Conservation (phyloP, 352 stramenopile genomes). For the Pythium periplocum region DNA sequence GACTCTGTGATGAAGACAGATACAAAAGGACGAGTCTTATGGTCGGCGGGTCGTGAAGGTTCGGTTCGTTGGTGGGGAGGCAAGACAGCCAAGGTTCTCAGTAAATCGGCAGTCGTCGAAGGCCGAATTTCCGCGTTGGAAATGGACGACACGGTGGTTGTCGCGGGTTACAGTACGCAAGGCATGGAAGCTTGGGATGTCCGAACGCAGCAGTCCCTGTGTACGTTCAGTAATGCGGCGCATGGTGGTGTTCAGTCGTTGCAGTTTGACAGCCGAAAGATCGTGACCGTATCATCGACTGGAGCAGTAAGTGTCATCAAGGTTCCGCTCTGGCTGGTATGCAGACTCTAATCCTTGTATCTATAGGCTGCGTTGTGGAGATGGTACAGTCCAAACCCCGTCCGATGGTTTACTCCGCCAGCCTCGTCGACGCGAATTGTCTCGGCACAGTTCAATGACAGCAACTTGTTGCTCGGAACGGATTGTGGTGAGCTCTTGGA, state of each 20-base stretch:
- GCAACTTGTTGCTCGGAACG: conserved; percentile 73
- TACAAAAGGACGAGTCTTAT: conserved; percentile 81
- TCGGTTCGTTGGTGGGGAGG: conserved; percentile 85
- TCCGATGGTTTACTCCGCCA: conserved; percentile 64
- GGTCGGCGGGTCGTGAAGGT: conserved; percentile 77
- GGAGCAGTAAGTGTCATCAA: too few relatives aligned
- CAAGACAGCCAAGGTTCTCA: conserved; percentile 83
- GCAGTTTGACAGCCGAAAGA: conserved; percentile 85
- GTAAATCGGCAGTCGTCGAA: conserved; percentile 76
- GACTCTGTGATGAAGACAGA: conserved; percentile 78
- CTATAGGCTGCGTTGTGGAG: conserved; percentile 72
- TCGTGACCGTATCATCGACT: conserved; percentile 63
- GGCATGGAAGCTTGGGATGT: conserved; percentile 88
- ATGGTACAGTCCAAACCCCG: conserved; percentile 78
- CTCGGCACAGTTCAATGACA: conserved; percentile 68
- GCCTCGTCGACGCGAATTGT: conserved; percentile 48
- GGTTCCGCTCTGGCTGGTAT: too few relatives aligned
- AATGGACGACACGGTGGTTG: conserved; percentile 87
- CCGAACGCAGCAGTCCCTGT: conserved; percentile 80
- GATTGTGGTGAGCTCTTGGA: conserved; percentile 67
- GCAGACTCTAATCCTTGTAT: background rate
- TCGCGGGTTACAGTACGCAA: conserved; percentile 74
- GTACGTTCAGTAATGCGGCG: conserved; percentile 71
- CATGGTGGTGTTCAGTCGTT: conserved; percentile 70
- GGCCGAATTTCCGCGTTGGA: conserved; percentile 73